Evolutionary conservation across 1,139 yeast genomes (phyloP).

Genomic region (Fermentozyma sake): DNA sequence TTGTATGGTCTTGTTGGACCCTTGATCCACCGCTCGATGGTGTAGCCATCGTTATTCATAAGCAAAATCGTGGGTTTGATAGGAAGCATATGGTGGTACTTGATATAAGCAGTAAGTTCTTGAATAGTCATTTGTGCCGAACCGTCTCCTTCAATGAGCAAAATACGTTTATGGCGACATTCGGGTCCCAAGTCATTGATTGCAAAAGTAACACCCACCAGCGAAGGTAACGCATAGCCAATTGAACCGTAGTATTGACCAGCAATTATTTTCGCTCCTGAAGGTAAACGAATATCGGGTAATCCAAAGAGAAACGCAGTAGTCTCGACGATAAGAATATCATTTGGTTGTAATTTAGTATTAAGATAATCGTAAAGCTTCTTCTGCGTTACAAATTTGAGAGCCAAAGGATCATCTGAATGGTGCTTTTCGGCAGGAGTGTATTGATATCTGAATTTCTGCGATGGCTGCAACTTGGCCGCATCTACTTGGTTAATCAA

Average conservation of each 20-base stretch:
- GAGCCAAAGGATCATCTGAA: background rate
- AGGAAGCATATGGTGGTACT: conserved; percentile 43
- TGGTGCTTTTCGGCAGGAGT: conserved; percentile 3
- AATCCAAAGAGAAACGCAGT: conserved; percentile 74
- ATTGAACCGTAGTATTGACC: conserved; percentile 79
- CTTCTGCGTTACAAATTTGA: conserved; percentile 9
- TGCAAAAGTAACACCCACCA: conserved; percentile 23
- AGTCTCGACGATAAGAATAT: conserved; percentile 68
- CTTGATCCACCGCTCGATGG: conserved; percentile 49
- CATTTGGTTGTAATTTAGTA: conserved; percentile 49
- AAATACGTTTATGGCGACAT: conserved; percentile 71
- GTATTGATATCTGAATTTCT: conserved; percentile 9
- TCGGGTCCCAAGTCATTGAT: conserved; percentile 48
- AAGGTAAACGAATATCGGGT: conserved; percentile 58
- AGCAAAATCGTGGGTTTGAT: conserved; percentile 72
- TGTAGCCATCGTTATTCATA: conserved; percentile 59
- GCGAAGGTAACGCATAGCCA: conserved; percentile 71
- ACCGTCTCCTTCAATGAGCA: conserved; percentile 84
- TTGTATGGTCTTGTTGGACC: conserved; percentile 73
- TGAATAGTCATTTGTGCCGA: conserved; percentile 83
- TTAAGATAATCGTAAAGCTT: conserved; percentile 29
- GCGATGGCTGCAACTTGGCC: conserved; percentile 5
- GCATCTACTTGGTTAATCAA: conserved; percentile 8
- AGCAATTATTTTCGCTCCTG: conserved; percentile 45
- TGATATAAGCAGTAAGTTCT: conserved; percentile 76